Evolutionary conservation across 352 stramenopile genomes (phyloP), one percentile per base, ranked within the genome.

Genomic region (Pythium brassicae): DNA sequence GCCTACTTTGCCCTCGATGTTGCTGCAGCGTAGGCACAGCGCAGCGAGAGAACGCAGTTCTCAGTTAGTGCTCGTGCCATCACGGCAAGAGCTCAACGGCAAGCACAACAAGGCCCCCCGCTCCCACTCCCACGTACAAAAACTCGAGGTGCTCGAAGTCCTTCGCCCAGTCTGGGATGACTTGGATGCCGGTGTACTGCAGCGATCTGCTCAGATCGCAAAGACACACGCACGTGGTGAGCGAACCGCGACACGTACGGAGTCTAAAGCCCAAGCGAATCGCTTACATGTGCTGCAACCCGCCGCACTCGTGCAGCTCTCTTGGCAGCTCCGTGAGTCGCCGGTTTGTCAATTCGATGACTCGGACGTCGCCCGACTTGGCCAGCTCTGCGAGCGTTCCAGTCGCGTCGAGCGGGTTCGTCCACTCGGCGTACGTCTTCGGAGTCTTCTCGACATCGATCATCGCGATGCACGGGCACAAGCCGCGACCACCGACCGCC

Each of bases 211-310:
- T 12, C 14, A 40, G 35, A 25, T 26, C 22, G 20, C 23, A 11
- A 20, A 50, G 43, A 20, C 22, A 54, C 43, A 23, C 4, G 14
- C 15, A 4, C 19, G 23, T 15, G 26, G 26, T 23, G 27, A n/a
- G n/a, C n/a, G n/a, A n/a, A n/a, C n/a, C n/a, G n/a, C n/a, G n/a
- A n/a, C n/a, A n/a, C n/a, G n/a, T n/a, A n/a, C n/a, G n/a, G n/a
- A n/a, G n/a, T n/a, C n/a, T n/a, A n/a, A n/a, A n/a, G n/a, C n/a
- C n/a, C n/a, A n/a, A n/a, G n/a, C n/a, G n/a, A n/a, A n/a, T n/a
- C n/a, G n/a, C 27, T 40, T 70, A 83, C 75, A 86, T 57, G 50
- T 74, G 63, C 27, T 66, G 61, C 14, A 86, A 62, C 1, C 69
- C 45, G 2, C 11, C 25, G 27, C 72, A 82, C 9, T 10, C 4